phyloP scores from a whole-genome alignment of 1,139 yeast genomes.

The Casaregolazyma suthepensis region DNA sequence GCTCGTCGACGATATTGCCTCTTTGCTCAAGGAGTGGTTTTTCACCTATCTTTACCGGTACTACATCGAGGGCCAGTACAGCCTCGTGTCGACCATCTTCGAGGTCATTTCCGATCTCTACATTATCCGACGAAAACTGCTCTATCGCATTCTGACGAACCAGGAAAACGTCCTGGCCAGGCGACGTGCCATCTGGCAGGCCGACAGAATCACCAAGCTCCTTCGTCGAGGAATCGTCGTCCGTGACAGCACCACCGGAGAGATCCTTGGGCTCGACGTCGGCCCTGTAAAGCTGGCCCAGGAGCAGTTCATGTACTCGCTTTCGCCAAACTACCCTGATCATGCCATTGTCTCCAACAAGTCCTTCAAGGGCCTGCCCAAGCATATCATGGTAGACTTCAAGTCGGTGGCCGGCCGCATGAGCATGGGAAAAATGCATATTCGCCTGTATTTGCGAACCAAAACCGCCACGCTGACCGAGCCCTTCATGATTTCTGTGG shows the following conservation, averaged over 20 bases:
- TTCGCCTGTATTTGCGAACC: slow-evolving; percentile 67
- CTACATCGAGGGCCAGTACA: slow-evolving; percentile 33
- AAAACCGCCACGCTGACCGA: slow-evolving; percentile 65
- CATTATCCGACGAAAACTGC: slow-evolving; percentile 55
- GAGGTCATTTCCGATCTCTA: slow-evolving; percentile 45
- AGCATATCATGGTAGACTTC: slow-evolving; percentile 76
- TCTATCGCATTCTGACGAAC: slow-evolving; percentile 51
- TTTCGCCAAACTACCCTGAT: slow-evolving; percentile 66
- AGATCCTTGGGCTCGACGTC: slow-evolving; percentile 42
- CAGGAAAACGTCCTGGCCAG: slow-evolving; percentile 52
- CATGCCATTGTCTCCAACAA: slow-evolving; percentile 30
- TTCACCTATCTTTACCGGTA: slow-evolving; percentile 28
- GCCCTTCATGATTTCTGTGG: slow-evolving; percentile 67
- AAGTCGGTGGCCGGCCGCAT: slow-evolving; percentile 55
- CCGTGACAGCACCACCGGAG: slow-evolving; percentile 64
- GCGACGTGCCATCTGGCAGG: slow-evolving; percentile 53
- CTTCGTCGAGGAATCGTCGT: slow-evolving; percentile 66
- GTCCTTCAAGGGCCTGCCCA: slow-evolving; percentile 43
- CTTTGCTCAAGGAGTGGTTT: slow-evolving; percentile 32
- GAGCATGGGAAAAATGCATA: slow-evolving; percentile 56
- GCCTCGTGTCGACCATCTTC: slow-evolving; percentile 30
- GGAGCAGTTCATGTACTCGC: slow-evolving; percentile 64
- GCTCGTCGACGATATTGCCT: slow-evolving; percentile 30
- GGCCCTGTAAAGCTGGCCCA: slow-evolving; percentile 59
- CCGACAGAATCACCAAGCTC: slow-evolving; percentile 63